Evolutionary conservation across 495 filamentous ascomycete genomes (phyloP), one percentile per base, ranked within the genome.

Genomic region (Neurospora sp.): DNA sequence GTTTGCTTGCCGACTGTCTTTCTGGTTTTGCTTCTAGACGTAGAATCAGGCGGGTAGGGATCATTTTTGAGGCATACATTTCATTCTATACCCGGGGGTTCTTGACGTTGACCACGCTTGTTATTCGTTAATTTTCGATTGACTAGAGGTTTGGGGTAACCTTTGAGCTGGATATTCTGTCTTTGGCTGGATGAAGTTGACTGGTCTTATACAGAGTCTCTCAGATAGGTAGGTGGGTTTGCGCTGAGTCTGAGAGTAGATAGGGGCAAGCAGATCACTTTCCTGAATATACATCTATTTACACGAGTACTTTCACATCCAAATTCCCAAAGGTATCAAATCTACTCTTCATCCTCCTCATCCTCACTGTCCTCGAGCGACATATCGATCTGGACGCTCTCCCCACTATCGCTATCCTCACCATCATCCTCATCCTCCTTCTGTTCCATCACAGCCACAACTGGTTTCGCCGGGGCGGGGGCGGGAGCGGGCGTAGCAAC

Each of bases 381-480:
- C 75, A 76, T 80, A 71, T 80, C 81, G 70, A 78, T 76, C 74
- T 78, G 75, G 44, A 74, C 74, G 61, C 71, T 82, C 70, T 42
- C 81, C 71, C 73, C 76, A 42, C 68, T 69, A 59, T 78, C 77
- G 68, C 73, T 72, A 59, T 74, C 73, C 47, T 81, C 75, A 27
- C 74, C 70, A 14, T 80, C 78, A 39, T 81, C 75, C 35, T 76
- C 74, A 18, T 69, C 71, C 22, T 74, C 75, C 1, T 73, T 75
- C 1, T 73, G 73, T 44, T 72, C 68, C 38, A 39, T 12, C 18
- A 22, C 20, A 37, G 39, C 53, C 18, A 14, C 38, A 27, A 39
- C 12, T 20, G 42, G 44, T 38, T 44, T 69, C 27, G 42, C 71
- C 14, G 61, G 31, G 2, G 16, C 14, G 61, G 31, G 2, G 16